These are phyloP conservation scores for Coemansia sp. DNA, from an alignment of 192 early-diverging fungal species.

Conservation along the genomic window DNA sequence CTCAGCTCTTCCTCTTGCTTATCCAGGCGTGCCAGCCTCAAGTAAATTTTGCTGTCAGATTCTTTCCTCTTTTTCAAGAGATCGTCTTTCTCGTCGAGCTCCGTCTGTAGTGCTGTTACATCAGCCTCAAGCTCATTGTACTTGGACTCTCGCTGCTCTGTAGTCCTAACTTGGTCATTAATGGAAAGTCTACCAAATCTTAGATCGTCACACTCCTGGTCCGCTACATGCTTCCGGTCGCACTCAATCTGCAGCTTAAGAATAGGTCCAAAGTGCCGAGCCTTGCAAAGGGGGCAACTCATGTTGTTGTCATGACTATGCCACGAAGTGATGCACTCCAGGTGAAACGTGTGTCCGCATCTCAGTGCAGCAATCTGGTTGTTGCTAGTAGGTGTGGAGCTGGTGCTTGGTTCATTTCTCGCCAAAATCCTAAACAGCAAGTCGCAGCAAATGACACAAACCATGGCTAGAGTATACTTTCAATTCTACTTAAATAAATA, in stretches of 20 bases:
- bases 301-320: neutral
- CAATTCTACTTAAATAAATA: neutral
- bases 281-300: conserved; percentile 9
- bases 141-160: neutral
- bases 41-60: neutral
- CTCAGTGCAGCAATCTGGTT: neutral
- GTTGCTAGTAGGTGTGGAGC: neutral
- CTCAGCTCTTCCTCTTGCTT: neutral
- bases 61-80: neutral
- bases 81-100: neutral
- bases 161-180: neutral
- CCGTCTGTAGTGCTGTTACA: neutral
- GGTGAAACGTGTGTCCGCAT: neutral
- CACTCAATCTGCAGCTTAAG: neutral
- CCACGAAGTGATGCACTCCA: neutral
- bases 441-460: conserved; percentile 2
- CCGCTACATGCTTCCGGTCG: neutral
- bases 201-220: neutral
- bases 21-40: neutral
- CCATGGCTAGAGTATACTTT: neutral
- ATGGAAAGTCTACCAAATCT: neutral
- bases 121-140: neutral
- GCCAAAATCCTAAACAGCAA: neutral
- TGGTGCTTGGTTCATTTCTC: neutral
- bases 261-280: neutral